Conservation (phyloP, 371 early-diverging fungal species). For the Mortierella sp. region DNA sequence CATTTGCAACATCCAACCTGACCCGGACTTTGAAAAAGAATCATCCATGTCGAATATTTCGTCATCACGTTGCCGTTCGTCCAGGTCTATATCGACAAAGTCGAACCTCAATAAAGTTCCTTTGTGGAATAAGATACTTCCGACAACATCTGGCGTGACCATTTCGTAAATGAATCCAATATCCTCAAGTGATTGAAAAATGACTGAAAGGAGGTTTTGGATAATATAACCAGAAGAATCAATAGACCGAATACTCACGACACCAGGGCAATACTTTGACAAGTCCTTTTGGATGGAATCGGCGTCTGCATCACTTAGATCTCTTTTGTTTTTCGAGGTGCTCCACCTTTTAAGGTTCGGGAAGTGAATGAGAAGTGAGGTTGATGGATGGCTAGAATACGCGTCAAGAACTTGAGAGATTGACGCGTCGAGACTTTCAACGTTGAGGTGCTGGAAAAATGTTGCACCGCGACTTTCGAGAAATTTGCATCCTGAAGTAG, state of each 20-base stretch:
- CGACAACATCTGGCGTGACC: background rate
- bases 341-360: background rate
- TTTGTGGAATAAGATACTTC: background rate
- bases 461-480: background rate
- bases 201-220: background rate
- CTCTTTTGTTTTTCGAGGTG: accelerated
- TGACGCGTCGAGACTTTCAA: background rate
- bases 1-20: background rate
- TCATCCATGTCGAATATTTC: background rate
- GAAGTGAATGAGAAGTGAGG: background rate
- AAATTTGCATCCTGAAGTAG: background rate
- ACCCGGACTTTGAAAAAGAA: background rate
- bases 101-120: background rate
- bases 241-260: background rate
- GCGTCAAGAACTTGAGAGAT: background rate
- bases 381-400: background rate
- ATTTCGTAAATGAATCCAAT: background rate
- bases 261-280: background rate
- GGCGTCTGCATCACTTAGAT: background rate
- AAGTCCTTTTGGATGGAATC: background rate
- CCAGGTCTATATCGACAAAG: no score
- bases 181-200: background rate
- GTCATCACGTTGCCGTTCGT: background rate
- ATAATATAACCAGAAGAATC: no score
- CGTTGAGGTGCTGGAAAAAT: background rate